These are phyloP conservation scores for Pichia eremophila DNA, from an alignment of 805 yeast genomes.

Conservation along the genomic window DNA sequence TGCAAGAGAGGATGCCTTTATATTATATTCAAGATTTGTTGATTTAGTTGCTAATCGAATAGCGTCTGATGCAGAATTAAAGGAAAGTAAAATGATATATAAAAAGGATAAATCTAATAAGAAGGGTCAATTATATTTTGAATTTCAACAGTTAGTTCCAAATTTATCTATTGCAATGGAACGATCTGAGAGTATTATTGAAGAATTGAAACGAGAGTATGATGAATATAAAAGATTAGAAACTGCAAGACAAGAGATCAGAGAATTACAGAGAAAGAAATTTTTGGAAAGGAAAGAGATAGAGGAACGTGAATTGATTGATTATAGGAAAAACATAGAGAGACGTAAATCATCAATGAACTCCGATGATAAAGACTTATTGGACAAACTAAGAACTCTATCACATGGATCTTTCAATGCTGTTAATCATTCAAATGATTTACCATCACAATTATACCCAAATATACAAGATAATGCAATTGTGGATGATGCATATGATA, in stretches of 20 bases:
- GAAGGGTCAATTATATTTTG: slow-evolving; percentile 19
- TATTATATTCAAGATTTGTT: slow-evolving; percentile 48
- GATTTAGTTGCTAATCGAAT: slow-evolving; percentile 44
- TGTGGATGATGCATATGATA: slow-evolving; percentile 4
- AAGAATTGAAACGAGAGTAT: slow-evolving; percentile 19
- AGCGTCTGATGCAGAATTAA: slow-evolving; percentile 37
- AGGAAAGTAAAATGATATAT: slow-evolving; percentile 15
- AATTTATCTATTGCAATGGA: slow-evolving; percentile 21
- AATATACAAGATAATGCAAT: slow-evolving; percentile 10
- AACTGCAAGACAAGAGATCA: slow-evolving; percentile 13
- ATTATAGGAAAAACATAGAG: slow-evolving; percentile 4
- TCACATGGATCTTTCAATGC: slow-evolving; percentile 15
- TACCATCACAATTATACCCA: slow-evolving; percentile 14
- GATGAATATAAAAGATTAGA: slow-evolving; percentile 16
- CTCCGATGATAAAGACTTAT: slow-evolving; percentile 11
- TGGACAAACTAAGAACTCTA: slow-evolving; percentile 17
- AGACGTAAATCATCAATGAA: slow-evolving; percentile 13
- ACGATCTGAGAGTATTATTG: slow-evolving; percentile 24
- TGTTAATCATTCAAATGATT: slow-evolving; percentile 2
- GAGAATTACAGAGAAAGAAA: slow-evolving; percentile 15
- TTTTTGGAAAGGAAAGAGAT: slow-evolving; percentile 14
- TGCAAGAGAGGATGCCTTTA: slow-evolving; percentile 41
- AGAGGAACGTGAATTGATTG: slow-evolving; percentile 5
- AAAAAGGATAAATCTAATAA: slow-evolving; percentile 14
- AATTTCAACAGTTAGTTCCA: slow-evolving; percentile 17